Percentiles rank a stretch among this genome's conserved stretches.
Evolutionary conservation across 371 early-diverging fungal species (phyloP).

Genomic region (Saksenaea vasiformis): DNA sequence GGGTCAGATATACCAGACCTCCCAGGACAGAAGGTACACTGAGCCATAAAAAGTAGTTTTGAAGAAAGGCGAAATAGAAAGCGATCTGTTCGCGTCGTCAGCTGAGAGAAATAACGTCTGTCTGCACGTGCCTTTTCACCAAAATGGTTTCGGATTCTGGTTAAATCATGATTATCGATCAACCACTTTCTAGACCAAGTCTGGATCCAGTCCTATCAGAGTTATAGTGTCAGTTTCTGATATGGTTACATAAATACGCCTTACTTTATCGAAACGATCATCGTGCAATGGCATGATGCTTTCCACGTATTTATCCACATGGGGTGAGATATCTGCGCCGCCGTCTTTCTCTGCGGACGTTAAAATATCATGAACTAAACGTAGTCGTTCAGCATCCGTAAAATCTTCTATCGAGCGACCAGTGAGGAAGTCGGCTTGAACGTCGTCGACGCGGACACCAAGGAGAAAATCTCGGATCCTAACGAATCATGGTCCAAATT

Average conservation of each 20-base stretch:
- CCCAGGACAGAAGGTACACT: conserved; percentile 70
- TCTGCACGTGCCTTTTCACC: conserved; percentile 69
- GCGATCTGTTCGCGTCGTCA: conserved; percentile 50
- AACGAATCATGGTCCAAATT: background rate
- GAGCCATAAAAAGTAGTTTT: conserved; percentile 81
- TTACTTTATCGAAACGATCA: conserved; percentile 70
- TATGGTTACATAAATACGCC: background rate
- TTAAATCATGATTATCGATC: conserved; percentile 68
- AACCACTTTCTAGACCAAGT: conserved; percentile 80
- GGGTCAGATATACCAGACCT: conserved; percentile 55
- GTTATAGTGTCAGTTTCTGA: background rate
- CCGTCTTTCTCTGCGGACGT: conserved; percentile 65
- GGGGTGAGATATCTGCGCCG: conserved; percentile 68
- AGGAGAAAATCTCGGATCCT: conserved; percentile 70
- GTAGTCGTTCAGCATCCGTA: conserved; percentile 73
- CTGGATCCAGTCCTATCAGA: conserved; percentile 67
- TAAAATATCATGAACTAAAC: conserved; percentile 75
- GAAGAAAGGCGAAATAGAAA: conserved; percentile 90
- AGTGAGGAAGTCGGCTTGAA: conserved; percentile 30
- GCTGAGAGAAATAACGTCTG: background rate
- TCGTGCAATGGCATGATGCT: conserved; percentile 81
- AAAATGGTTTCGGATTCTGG: conserved; percentile 73
- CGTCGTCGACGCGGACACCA: conserved; percentile 56
- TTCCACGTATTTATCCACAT: conserved; percentile 61
- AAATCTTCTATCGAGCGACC: conserved; percentile 25